Percentiles rank a stretch among this genome's conserved stretches.
These are phyloP conservation scores for Diutina neorugosa DNA, from an alignment of 1,139 yeast genomes.

Conservation along the genomic window DNA sequence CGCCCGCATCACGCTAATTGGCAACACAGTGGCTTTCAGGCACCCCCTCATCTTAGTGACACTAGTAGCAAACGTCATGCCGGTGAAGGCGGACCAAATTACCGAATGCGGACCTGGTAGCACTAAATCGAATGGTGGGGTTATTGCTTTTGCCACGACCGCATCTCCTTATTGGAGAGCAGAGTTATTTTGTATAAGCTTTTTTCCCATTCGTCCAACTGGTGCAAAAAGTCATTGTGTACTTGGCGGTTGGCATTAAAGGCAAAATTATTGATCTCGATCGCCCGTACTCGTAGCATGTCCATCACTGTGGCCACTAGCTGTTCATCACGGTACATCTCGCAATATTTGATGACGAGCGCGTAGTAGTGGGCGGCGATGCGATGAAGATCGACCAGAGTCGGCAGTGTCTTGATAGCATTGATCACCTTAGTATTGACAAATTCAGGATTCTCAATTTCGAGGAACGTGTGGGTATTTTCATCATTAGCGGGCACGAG, in stretches of 20 bases:
- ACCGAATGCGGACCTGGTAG: not conserved
- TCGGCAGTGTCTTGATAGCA: constrained; percentile 71
- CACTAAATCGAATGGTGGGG: not conserved
- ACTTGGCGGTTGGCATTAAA: constrained; percentile 36
- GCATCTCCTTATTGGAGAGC: constrained; percentile 49
- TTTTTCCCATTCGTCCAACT: constrained; percentile 69
- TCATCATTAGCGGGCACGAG: constrained; percentile 26
- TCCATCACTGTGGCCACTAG: constrained; percentile 41
- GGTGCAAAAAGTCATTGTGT: constrained; percentile 38
- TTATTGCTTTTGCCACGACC: constrained; percentile 37
- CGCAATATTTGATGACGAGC: constrained; percentile 64
- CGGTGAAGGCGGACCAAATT: not conserved
- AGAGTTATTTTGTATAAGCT: constrained; percentile 45
- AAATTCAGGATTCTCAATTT: constrained; percentile 57
- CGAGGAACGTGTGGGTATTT: constrained; percentile 41
- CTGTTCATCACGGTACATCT: constrained; percentile 54
- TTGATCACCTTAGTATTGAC: constrained; percentile 54
- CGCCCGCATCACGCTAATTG: not conserved
- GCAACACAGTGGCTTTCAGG: not conserved
- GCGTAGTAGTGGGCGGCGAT: constrained; percentile 57
- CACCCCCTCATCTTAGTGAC: not conserved
- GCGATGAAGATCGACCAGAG: constrained; percentile 53
- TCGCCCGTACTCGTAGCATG: constrained; percentile 52
- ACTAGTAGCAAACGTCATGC: not conserved
- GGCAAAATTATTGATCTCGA: constrained; percentile 63